Base-by-base conservation (phyloP, 805 yeast species). In the Candida caryicola region DNA sequence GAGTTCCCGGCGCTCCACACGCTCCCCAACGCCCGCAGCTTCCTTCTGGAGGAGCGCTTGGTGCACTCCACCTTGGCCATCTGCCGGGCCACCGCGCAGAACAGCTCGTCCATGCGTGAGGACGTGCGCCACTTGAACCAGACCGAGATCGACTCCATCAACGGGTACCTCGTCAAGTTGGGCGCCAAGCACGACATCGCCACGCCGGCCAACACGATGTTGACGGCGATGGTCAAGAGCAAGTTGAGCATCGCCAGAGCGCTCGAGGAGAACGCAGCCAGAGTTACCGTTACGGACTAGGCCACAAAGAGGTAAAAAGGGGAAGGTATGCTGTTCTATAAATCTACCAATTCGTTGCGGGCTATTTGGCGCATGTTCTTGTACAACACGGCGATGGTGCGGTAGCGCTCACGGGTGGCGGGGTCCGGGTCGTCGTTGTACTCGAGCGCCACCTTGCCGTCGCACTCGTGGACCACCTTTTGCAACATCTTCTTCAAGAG, bases 141-240 rank as follows among this genome's bases (percentile, higher is more conserved):
- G 12, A 85, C 93, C 0, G 99, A 91, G 55, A 76, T 91, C 15
- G 85, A 82, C 43, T 84, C 76, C 55, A 81, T 91, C 42, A 93
- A 90, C 55, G 97, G 97, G 1, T 87, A 79, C 52, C 70, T 90
- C 9, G 81, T 75, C 1, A 55, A 52, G 5, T 60, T 79, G 36
- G 95, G 86, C 1, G 49, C 59, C 21, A 62, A 65, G 41, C 60
- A 71, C 33, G 66, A 70, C 1, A 33, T 68, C 1, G 49, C 63
- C 1, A 73, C 82, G 1, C 71, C 71, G 1, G 62, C 71, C 32
- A 82, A 82, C 54, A 52, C 53, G 21, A 62, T 75, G 42, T 50
- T 83, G 29, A 51, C 61, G 17, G 50, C 59, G 5, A 57, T 83
- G 57, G 74, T 81, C 2, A 66, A 66, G 29, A 49, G 55, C 18